A percentile compares a stretch with the other conserved stretches of the same genome.
Evolutionary conservation across 2,329 filamentous ascomycete species (phyloP).

Genomic region (Aspergillus sp.): DNA sequence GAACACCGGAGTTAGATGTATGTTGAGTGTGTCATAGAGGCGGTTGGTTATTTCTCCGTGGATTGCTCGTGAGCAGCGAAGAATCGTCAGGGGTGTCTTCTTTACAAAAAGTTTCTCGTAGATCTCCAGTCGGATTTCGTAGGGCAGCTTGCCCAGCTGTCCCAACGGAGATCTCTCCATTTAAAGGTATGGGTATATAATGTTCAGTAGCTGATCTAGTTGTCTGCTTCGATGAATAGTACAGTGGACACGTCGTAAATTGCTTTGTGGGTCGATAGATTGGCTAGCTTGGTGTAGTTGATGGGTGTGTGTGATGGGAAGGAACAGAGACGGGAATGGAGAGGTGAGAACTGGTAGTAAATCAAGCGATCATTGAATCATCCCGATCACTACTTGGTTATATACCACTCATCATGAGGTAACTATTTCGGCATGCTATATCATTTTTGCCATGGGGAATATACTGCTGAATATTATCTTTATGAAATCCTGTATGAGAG

Average conservation of each 20-base stretch:
- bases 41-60: not conserved
- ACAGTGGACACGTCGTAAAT: not conserved
- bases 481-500: too few relatives aligned
- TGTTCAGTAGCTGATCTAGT: not conserved
- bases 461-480: too few relatives aligned
- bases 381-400: not conserved
- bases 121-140: not conserved
- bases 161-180: not conserved
- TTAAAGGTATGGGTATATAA: not conserved
- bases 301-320: not conserved
- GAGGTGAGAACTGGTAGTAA: too few relatives aligned
- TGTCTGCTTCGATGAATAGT: not conserved
- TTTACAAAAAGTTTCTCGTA: not conserved
- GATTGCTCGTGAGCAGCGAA: not conserved
- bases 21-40: not conserved
- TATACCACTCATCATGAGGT: not conserved
- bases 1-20: not conserved
- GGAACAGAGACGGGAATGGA: not conserved
- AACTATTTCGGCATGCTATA: too few relatives aligned
- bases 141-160: not conserved
- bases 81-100: fast-evolving
- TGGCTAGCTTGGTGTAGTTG: not conserved
- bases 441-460: too few relatives aligned
- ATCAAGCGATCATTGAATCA: not conserved
- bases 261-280: not conserved